Conservation (phyloP, 2,329 filamentous ascomycete species). For the Cordyceps pruinosa region DNA sequence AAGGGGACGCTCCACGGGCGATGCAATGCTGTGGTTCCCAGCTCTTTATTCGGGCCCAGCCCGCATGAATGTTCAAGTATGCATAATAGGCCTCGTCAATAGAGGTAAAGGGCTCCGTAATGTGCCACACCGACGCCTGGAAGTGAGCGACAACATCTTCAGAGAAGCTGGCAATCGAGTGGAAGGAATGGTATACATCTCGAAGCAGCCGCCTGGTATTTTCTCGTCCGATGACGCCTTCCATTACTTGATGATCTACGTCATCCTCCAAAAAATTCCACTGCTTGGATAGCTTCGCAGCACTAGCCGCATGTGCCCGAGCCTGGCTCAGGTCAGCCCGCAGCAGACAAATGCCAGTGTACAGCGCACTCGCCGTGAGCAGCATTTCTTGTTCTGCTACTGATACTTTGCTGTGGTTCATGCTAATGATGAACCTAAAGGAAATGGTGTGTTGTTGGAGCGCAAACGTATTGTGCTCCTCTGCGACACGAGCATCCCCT, state of each 20-base stretch:
- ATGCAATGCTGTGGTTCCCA: neutral
- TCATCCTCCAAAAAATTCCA: slow-evolving; percentile 14
- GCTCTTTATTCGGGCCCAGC: neutral
- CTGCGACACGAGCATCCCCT: neutral
- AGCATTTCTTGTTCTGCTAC: slow-evolving; percentile 12
- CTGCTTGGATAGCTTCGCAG: slow-evolving; percentile 12
- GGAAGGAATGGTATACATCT: slow-evolving; percentile 14
- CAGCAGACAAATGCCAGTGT: slow-evolving; percentile 14
- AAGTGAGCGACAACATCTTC: neutral
- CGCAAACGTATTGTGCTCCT: slow-evolving; percentile 11
- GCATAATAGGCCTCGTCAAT: slow-evolving; percentile 9
- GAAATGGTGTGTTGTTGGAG: slow-evolving; percentile 15
- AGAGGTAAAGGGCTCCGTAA: slow-evolving; percentile 1
- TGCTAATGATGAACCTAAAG: slow-evolving; percentile 11
- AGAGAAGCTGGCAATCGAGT: neutral
- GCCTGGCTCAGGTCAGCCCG: slow-evolving; percentile 14
- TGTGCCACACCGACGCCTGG: neutral
- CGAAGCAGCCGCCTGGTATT: slow-evolving; percentile 11
- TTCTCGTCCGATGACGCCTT: slow-evolving; percentile 3
- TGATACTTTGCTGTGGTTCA: neutral
- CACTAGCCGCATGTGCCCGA: slow-evolving; percentile 11
- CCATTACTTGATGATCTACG: neutral
- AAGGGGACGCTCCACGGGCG: neutral
- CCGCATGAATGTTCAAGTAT: slow-evolving; percentile 1
- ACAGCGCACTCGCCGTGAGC: slow-evolving; percentile 14